These are phyloP conservation scores for Alnus glutinosa DNA, from an alignment of 306 rosid genomes.

Conservation along the genomic window DNA sequence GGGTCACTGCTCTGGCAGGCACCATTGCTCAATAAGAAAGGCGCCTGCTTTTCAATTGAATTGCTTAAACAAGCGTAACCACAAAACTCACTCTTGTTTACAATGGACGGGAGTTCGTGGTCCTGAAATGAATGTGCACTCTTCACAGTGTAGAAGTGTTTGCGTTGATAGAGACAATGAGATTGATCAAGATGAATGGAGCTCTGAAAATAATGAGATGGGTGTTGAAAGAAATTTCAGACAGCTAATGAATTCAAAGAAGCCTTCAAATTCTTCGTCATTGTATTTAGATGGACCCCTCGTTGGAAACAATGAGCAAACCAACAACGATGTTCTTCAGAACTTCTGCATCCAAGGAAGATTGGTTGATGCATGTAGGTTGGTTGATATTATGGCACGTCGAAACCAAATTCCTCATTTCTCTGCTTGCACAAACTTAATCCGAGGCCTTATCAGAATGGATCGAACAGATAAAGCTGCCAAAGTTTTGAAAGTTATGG, in stretches of 20 bases:
- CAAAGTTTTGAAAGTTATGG: slow-evolving; percentile 52
- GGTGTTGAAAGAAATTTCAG: slow-evolving; percentile 27
- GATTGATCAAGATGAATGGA: slow-evolving; percentile 41
- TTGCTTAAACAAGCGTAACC: slow-evolving; percentile 18
- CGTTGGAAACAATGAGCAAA: slow-evolving; percentile 52
- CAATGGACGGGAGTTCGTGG: slow-evolving; percentile 36
- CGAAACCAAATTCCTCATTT: slow-evolving; percentile 73
- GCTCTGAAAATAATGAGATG: slow-evolving; percentile 27
- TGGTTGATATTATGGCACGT: slow-evolving; percentile 77
- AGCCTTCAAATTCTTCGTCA: slow-evolving; percentile 32
- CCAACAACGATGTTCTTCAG: slow-evolving; percentile 63
- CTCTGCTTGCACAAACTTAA: slow-evolving; percentile 63
- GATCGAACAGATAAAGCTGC: slow-evolving; percentile 55
- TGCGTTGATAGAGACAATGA: slow-evolving; percentile 54
- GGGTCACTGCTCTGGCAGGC: slow-evolving; percentile 31
- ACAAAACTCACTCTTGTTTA: slow-evolving; percentile 28
- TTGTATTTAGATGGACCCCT: slow-evolving; percentile 49
- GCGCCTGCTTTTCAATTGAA: slow-evolving; percentile 24
- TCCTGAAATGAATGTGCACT: slow-evolving; percentile 21
- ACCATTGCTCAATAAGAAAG: slow-evolving; percentile 31
- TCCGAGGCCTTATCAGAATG: slow-evolving; percentile 63
- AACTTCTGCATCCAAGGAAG: slow-evolving; percentile 58
- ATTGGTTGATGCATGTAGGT: slow-evolving; percentile 56
- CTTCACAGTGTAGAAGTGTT: slow-evolving; percentile 42
- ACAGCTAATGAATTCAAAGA: slow-evolving; percentile 37